A percentile compares a stretch with the other conserved stretches of the same genome.
Evolutionary conservation across 2,329 filamentous ascomycete species (phyloP).

Genomic region (Diplodia sapinea): DNA sequence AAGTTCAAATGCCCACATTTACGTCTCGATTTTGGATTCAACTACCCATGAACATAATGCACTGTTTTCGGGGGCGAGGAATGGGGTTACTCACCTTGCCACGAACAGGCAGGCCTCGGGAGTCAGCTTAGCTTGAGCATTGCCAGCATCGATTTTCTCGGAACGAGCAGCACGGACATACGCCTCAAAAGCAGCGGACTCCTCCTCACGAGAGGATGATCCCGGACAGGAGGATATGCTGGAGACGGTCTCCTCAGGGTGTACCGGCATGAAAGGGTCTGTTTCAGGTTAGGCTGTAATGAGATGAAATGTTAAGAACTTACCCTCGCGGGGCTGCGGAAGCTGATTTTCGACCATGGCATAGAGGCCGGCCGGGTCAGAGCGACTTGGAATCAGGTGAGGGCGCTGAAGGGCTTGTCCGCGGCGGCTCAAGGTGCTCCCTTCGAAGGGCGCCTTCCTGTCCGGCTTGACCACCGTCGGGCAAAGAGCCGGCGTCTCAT

Average conservation of each 20-base stretch:
- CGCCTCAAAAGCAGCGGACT: not conserved
- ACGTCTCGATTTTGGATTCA: no score
- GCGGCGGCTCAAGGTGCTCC: not conserved
- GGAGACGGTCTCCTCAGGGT: not conserved
- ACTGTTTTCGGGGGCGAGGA: no score
- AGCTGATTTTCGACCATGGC: not conserved
- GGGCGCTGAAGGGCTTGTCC: not conserved
- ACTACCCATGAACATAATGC: no score
- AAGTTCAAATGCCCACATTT: no score
- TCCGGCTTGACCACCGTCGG: not conserved
- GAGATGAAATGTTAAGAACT: not conserved
- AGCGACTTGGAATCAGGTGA: not conserved
- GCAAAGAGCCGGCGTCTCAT: not conserved
- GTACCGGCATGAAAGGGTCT: not conserved
- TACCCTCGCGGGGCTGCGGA: not conserved
- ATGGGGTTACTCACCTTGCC: slow-evolving; percentile 23
- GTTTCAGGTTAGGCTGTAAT: not conserved
- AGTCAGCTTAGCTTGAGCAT: slow-evolving; percentile 17
- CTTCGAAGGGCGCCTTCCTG: not conserved
- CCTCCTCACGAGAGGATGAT: not conserved
- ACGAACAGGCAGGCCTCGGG: slow-evolving; percentile 29
- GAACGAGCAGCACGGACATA: not conserved
- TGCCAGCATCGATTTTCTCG: slow-evolving; percentile 3
- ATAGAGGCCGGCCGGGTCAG: slow-evolving; percentile 1
- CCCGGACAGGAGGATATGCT: not conserved